Evolutionary conservation across 2,329 filamentous ascomycete species (phyloP), one percentile per base, ranked within the genome.

Genomic region (Colletotrichum costaricense): DNA sequence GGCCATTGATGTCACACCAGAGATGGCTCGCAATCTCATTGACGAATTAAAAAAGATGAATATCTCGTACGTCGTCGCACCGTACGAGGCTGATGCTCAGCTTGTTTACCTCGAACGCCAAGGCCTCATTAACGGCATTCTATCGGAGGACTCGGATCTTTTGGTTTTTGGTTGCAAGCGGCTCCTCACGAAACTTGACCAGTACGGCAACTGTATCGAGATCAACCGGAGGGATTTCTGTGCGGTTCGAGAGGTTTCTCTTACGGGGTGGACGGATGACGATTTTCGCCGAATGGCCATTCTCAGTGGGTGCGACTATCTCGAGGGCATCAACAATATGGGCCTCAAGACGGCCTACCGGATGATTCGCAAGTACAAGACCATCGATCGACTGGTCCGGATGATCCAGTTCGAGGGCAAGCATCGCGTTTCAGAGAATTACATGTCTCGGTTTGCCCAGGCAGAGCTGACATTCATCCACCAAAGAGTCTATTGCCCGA

Each of bases 51-150:
- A 97, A 84, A 90, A 91, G 78, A 86, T 92, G 78, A 88, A 91
- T 52, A 89, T 99, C 19, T 90, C 94, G 70, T 98, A 98, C 80
- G 88, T 99, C 68, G 97, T 99, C 22, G 97, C 97, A 1, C 97
- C 97, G 0, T 99, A 98, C 83, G 97, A 99, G 86, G 97, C 97
- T 59, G 97, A 99, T 82, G 93, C 96, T n/a, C 96, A 99, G 82
- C 88, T 99, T 78, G 95, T 95, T 30, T 99, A 98, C 80, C 88
- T 99, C 49, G 97, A 99, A 83, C 92, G 92, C 63, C 90, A 94
- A 72, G 96, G 96, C 1, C 86, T 95, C 63, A 93, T 98, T 77
- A 86, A 92, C 77, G 97, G 95, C 30, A 97, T 99, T 75, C 85
- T 99, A 46, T 98, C 97, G 0, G 97, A 99, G 81, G 97, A 99